Evolutionary conservation across 176 grass and related monocot genomes (phyloP).

Genomic region (Rhynchospora pubera): DNA sequence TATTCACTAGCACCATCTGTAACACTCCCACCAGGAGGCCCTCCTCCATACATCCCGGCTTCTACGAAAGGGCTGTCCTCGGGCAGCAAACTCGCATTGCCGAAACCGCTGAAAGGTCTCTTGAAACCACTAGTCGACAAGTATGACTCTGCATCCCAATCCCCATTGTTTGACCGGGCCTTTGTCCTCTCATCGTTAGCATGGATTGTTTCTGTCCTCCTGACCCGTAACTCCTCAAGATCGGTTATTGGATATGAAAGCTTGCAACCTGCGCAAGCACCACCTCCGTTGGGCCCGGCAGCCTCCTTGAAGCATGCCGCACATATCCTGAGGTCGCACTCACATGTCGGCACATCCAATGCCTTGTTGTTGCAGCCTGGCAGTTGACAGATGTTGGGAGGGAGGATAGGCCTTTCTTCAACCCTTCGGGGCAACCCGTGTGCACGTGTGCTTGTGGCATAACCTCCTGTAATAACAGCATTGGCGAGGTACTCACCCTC

Average conservation of each 20-base stretch:
- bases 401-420: background rate
- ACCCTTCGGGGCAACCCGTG: background rate
- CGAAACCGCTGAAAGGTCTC: background rate
- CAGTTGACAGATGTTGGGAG: background rate
- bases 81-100: conserved; percentile 16
- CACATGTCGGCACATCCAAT: background rate
- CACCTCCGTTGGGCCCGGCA: background rate
- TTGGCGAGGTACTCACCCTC: background rate
- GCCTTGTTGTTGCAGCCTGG: conserved; percentile 9
- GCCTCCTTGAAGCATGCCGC: background rate
- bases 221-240: background rate
- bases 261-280: background rate
- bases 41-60: background rate
- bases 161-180: background rate
- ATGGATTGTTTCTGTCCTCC: background rate
- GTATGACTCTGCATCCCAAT: conserved; percentile 16
- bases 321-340: background rate
- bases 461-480: background rate
- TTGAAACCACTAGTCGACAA: background rate
- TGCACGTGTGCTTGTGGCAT: background rate
- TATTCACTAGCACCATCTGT: background rate
- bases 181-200: background rate
- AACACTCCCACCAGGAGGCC: conserved; percentile 8
- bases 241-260: background rate
- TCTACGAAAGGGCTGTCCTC: background rate